phyloP scores from a whole-genome alignment of 2,329 filamentous ascomycete genomes.

The Paecilomyces dactylethromorphus region DNA sequence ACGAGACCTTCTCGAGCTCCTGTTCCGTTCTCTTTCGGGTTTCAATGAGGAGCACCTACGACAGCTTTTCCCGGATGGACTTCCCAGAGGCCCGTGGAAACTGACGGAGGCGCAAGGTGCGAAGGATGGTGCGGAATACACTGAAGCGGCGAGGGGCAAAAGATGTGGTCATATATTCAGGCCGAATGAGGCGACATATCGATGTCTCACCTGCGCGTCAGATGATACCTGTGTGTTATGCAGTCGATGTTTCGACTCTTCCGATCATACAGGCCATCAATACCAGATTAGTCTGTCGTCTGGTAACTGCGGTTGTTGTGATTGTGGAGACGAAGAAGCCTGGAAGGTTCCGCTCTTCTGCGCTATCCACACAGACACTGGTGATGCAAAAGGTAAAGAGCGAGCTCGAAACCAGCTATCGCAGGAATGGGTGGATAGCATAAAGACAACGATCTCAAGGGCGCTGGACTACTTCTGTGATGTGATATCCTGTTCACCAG shows the following conservation, averaged over 20 bases:
- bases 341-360: constrained; percentile 80
- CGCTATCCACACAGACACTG: constrained; percentile 76
- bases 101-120: constrained; percentile 83
- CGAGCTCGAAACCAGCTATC: constrained; percentile 64
- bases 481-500: constrained; percentile 94
- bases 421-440: constrained; percentile 66
- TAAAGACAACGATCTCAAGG: constrained; percentile 78
- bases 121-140: constrained; percentile 92
- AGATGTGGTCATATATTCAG: constrained; percentile 98
- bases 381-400: constrained; percentile 40
- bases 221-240: constrained; percentile 96
- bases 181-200: constrained; percentile 84
- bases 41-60: constrained; percentile 67
- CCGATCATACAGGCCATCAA: constrained; percentile 88
- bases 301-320: constrained; percentile 92
- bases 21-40: constrained; percentile 82
- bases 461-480: constrained; percentile 94
- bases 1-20: constrained; percentile 64
- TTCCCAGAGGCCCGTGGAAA: constrained; percentile 60
- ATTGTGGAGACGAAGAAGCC: constrained; percentile 92
- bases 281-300: constrained; percentile 82
- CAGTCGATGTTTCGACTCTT: constrained; percentile 88
- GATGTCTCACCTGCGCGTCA: constrained; percentile 86
- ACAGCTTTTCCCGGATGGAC: constrained; percentile 75
- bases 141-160: constrained; percentile 81